These are phyloP conservation scores for Coemansia sp. DNA, from an alignment of 192 early-diverging fungal species.

Conservation along the genomic window DNA sequence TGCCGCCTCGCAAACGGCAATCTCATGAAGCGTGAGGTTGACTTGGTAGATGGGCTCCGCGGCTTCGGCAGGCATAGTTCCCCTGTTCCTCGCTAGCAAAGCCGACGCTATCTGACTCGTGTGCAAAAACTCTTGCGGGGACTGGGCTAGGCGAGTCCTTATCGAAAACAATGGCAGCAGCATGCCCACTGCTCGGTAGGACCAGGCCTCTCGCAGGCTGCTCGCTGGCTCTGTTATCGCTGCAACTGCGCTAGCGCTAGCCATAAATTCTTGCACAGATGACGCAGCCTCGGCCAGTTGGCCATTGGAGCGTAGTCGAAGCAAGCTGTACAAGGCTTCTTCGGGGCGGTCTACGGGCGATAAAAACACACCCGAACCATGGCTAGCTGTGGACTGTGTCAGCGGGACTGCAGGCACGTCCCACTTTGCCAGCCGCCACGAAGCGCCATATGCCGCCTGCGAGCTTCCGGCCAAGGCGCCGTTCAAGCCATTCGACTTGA, in stretches of 20 bases:
- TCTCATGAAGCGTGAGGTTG: slow-evolving; percentile 43
- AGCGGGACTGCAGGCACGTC: slow-evolving; percentile 40
- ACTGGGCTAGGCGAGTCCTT: neutral
- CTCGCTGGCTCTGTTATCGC: slow-evolving; percentile 24
- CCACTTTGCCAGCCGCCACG: slow-evolving; percentile 51
- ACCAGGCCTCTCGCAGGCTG: slow-evolving; percentile 25
- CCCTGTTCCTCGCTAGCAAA: slow-evolving; percentile 20
- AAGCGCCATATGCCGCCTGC: slow-evolving; percentile 38
- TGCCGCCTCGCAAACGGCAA: slow-evolving; percentile 26
- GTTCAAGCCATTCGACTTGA: neutral
- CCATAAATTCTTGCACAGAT: slow-evolving; percentile 29
- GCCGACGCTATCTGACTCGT: slow-evolving; percentile 24
- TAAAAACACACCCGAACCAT: slow-evolving; percentile 7
- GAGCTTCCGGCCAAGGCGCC: neutral
- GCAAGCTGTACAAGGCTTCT: slow-evolving; percentile 40
- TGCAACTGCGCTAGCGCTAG: slow-evolving; percentile 14
- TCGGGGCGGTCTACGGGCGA: slow-evolving; percentile 17
- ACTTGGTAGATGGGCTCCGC: slow-evolving; percentile 31
- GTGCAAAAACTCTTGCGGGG: slow-evolving; percentile 19
- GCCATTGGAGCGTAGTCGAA: slow-evolving; percentile 28
- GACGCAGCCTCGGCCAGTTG: slow-evolving; percentile 21
- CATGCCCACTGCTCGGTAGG: slow-evolving; percentile 31
- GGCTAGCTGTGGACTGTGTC: neutral
- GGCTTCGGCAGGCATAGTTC: slow-evolving; percentile 13
- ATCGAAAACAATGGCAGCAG: slow-evolving; percentile 40